Evolutionary conservation across 805 yeast genomes (phyloP), one percentile per base, ranked within the genome.

Genomic region (Candida ascalaphidarum): DNA sequence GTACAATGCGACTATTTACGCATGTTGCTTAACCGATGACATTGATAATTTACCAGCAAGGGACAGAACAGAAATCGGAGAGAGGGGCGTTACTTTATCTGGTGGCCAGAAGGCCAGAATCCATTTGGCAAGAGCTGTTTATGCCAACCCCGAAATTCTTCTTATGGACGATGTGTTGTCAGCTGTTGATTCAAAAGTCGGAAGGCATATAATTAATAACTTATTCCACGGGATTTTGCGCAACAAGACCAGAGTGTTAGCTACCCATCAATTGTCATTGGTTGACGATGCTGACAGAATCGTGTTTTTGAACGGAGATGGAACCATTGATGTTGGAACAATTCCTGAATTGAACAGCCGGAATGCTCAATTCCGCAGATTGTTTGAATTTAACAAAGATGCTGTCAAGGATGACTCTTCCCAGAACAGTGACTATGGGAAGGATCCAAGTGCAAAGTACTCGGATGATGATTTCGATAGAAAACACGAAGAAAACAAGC

Each of bases 71-170:
- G 68, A 62, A 40, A 57, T 62, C 30, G 68, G 68, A 29, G 68
- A 62, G 42, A 48, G 64, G 33, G 68, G 68, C 31, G 48, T 61
- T 28, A 62, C 64, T 1, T 50, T 62, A 23, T 59, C 66, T 21
- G 68, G 68, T 15, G 68, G 68, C 11, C 68, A 62, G 43, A 61
- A 61, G 39, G 67, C 68, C 14, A 45, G 68, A 41, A 55, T 62
- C 28, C 59, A 54, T 39, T 52, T 62, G 44, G 68, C 68, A 13
- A 52, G 68, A 42, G 65, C 68, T 5, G 55, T 49, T 18, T 62
- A 62, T 40, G 42, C 57, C 7, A 44, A 47, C 22, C 45, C 58
- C 8, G 44, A 48, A 15, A 51, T 55, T 13, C 40, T 60, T 19
- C 46, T 62, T 25, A 49, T 62, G 31, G 68, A 62, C 37, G 68